phyloP scores from a whole-genome alignment of 164 flowering plant genomes.

The Sextonia rubra region DNA sequence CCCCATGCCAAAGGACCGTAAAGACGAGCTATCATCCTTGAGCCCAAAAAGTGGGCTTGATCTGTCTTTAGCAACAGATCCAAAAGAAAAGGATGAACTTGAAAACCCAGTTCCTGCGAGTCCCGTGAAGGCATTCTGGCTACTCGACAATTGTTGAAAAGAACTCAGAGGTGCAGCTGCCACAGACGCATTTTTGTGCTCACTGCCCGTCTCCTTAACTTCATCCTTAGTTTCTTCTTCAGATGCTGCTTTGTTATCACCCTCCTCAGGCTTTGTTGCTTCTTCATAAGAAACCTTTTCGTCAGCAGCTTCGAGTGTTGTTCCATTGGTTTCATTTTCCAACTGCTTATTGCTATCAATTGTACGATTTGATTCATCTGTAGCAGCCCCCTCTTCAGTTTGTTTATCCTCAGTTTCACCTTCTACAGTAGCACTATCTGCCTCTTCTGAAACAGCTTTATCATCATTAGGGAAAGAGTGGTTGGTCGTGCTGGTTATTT shows the following conservation, averaged over 20 bases:
- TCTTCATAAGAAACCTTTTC: constrained; percentile 18
- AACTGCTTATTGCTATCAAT: background rate
- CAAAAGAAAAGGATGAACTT: constrained; percentile 70
- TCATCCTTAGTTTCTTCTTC: constrained; percentile 11
- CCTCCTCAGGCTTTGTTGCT: constrained; percentile 15
- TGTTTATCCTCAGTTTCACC: constrained; percentile 21
- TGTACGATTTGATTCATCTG: constrained; percentile 8
- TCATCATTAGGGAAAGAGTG: constrained; percentile 17
- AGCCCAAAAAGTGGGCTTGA: constrained; percentile 37
- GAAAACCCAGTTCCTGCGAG: constrained; percentile 88
- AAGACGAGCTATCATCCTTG: constrained; percentile 36
- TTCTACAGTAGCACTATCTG: constrained; percentile 1
- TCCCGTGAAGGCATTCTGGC: constrained; percentile 88
- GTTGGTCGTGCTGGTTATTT: background rate
- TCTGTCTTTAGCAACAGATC: constrained; percentile 50
- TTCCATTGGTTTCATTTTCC: background rate
- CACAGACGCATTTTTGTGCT: constrained; percentile 20
- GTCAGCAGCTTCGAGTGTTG: constrained; percentile 11
- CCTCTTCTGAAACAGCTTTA: constrained; percentile 21
- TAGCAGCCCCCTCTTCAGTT: constrained; percentile 16
- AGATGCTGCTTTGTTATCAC: constrained; percentile 6
- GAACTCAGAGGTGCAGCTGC: constrained; percentile 51
- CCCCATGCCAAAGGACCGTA: constrained; percentile 40
- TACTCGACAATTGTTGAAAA: constrained; percentile 78
- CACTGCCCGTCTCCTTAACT: constrained; percentile 22